These are phyloP conservation scores for Dendryphion nanum DNA, from an alignment of 2,329 filamentous ascomycete genomes.

Conservation along the genomic window DNA sequence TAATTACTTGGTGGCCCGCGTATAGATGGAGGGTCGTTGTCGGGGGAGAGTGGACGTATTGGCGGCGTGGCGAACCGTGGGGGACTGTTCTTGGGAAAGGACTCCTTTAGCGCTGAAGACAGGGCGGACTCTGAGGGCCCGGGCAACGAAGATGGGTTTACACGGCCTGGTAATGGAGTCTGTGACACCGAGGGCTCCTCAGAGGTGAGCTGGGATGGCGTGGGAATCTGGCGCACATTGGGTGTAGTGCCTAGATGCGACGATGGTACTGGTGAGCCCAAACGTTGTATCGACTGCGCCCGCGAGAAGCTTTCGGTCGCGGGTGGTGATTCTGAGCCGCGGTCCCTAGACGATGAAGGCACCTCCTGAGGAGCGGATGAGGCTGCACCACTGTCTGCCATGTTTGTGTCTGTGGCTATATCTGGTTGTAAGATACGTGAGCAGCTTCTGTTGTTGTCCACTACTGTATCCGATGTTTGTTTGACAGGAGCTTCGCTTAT, in stretches of 20 bases:
- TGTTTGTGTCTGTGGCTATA: no score
- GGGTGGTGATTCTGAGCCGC: constrained; percentile 25
- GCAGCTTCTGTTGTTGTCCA: no score
- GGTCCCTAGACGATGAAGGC: constrained; percentile 24
- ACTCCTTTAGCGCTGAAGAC: constrained; percentile 79
- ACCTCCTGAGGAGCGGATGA: constrained; percentile 27
- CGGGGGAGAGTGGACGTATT: constrained; percentile 58
- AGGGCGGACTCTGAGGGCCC: constrained; percentile 85
- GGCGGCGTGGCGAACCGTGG: constrained; percentile 63
- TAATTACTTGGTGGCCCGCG: constrained; percentile 68
- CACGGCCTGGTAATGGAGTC: constrained; percentile 65
- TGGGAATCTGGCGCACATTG: constrained; percentile 51
- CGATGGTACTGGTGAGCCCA: constrained; percentile 58
- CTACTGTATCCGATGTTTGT: no score
- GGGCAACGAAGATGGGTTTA: constrained; percentile 57
- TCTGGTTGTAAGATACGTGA: no score
- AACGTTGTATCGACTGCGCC: constrained; percentile 54
- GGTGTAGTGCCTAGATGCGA: constrained; percentile 43
- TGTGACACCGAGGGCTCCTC: constrained; percentile 41
- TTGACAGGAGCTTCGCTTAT: no score
- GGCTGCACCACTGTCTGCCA: constrained; percentile 20
- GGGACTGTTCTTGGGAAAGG: constrained; percentile 65
- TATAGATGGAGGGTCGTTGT: constrained; percentile 45
- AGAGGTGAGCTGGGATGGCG: constrained; percentile 45
- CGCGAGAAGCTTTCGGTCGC: constrained; percentile 41